Base-by-base conservation (phyloP, 106 monocot genomes). In the Apostasia ramifera region DNA sequence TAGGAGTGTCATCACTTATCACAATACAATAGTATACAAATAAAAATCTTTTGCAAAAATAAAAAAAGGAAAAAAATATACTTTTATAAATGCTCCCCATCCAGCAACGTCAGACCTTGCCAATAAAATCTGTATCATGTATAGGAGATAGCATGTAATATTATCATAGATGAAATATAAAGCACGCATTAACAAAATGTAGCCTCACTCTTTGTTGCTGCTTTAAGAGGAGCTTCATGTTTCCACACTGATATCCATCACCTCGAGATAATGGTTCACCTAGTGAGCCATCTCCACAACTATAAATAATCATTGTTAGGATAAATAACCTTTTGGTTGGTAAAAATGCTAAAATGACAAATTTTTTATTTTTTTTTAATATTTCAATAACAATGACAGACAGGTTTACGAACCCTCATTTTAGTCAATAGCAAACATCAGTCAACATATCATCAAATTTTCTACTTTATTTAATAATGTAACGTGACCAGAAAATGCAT, bases 81-180 rank as follows among this genome's bases (percentile, higher is more conserved):
- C 98, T 85, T 89, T 93, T 70, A 93, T 79, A 72, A 93, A 98
- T n/a, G 98, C 98, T 70, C 98, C 98, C 98, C 98, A 98, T 71
- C 98, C 98, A 59, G 98, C 93, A 79, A 98, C 87, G 78, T 93
- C 90, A 63, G 98, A 98, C 57, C 73, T 89, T 47, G 84, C 82
- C 73, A 98, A 75, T 42, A 98, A 81, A 55, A 98, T 93, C 98
- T 98, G 79, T 15, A 47, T 40, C 13, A 44, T 1, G 43, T 2
- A 49, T 49, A 5, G 4, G 6, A 63, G 38, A 43, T 47, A 47
- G 49, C 47, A 47, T 43, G 6, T 26, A 26, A 26, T 26, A 13
- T 59, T 12, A 53, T 57, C 43, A 51, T 45, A 66, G 60, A 6
- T 6, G 12, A 2, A 37, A 69, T 48, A 42, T 67, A 4, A 68